Conservation (phyloP, 148 eudicot genomes). For the Nyssa sinensis region DNA sequence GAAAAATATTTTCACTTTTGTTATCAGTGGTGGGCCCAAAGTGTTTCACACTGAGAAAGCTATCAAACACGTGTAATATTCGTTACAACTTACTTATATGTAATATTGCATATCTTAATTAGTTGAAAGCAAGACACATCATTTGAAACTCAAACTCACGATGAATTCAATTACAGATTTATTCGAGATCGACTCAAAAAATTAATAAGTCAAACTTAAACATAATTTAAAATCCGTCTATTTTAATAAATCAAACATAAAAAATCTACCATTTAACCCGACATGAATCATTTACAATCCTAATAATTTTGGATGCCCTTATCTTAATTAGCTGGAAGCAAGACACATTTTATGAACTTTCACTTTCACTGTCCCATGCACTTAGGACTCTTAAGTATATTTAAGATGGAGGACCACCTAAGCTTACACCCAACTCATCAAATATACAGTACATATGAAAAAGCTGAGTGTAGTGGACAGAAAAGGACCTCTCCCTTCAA, state of each 20-base stretch:
- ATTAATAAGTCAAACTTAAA: too few species aligned
- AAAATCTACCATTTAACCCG: too few species aligned
- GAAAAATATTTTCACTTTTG: neutral
- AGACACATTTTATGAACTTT: neutral
- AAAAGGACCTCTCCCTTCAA: neutral
- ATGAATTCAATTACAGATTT: too few species aligned
- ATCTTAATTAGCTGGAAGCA: neutral
- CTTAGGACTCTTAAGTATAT: too few species aligned
- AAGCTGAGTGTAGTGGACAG: neutral
- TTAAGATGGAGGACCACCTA: neutral
- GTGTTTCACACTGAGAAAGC: neutral
- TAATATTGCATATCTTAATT: too few species aligned
- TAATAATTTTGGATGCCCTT: neutral
- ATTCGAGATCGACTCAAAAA: too few species aligned
- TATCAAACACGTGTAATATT: neutral
- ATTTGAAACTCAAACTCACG: too few species aligned
- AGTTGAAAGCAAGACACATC: neutral
- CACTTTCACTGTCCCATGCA: slow-evolving; percentile 6
- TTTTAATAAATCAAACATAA: too few species aligned
- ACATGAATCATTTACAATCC: too few species aligned
- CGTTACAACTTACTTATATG: too few species aligned
- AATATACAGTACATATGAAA: neutral
- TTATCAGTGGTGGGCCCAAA: neutral
- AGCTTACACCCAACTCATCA: neutral
- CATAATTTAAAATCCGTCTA: too few species aligned